These are phyloP conservation scores for Colletotrichum sp. DNA, from an alignment of 2,329 filamentous ascomycete genomes.

Conservation along the genomic window DNA sequence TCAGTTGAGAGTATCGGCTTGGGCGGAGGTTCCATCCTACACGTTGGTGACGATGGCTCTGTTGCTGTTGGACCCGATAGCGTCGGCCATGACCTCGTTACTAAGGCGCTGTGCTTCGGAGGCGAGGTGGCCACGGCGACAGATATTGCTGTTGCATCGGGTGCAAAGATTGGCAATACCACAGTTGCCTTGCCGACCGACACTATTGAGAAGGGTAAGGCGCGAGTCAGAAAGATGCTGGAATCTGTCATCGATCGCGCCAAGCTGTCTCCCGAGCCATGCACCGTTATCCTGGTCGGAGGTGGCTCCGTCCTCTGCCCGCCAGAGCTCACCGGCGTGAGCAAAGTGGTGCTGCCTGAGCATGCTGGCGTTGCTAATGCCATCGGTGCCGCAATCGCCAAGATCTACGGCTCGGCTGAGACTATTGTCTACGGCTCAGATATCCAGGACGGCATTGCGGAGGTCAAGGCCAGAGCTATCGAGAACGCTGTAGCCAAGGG, in stretches of 20 bases:
- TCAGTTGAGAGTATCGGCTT: slow-evolving; percentile 28
- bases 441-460: slow-evolving; percentile 17
- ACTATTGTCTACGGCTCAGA: slow-evolving; percentile 23
- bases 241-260: slow-evolving; percentile 26
- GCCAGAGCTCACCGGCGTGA: slow-evolving; percentile 21
- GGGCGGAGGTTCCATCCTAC: slow-evolving; percentile 25
- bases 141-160: slow-evolving; percentile 24
- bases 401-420: slow-evolving; percentile 24
- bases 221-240: slow-evolving; percentile 20
- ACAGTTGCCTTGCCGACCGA: not conserved
- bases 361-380: slow-evolving; percentile 27
- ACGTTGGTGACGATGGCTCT: not conserved
- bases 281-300: slow-evolving; percentile 27
- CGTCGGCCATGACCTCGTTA: slow-evolving; percentile 27
- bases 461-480: slow-evolving; percentile 22
- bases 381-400: slow-evolving; percentile 26
- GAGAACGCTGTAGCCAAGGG: slow-evolving; percentile 23
- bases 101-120: slow-evolving; percentile 25
- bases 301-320: slow-evolving; percentile 26
- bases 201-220: slow-evolving; percentile 3
- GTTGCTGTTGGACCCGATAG: slow-evolving; percentile 28
- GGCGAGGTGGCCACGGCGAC: slow-evolving; percentile 26
- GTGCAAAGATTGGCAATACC: not conserved
- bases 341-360: slow-evolving; percentile 22
- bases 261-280: slow-evolving; percentile 25